Base-by-base conservation (phyloP, 306 rosid species). In the Castanopsis chinensis region DNA sequence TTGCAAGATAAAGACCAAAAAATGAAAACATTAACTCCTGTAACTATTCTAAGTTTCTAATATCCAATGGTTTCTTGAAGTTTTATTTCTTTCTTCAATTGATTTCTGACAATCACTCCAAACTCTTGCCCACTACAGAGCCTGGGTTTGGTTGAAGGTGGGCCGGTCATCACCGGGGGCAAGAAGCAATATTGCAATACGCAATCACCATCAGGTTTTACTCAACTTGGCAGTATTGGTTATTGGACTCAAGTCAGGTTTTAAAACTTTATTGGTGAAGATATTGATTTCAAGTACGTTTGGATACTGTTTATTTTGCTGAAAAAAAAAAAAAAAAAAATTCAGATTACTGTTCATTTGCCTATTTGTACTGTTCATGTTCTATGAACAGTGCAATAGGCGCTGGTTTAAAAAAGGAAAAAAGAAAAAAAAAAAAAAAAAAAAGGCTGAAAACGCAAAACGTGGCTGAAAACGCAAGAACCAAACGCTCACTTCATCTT, bases 1-100 rank as follows among this genome's bases (percentile, higher is more conserved):
- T 92, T 6, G 99, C 97, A 67, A 82, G 74, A 78, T 81, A 82
- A 89, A 21, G 51, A 13, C 64, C 4, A 49, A 49, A 13, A 49
- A 13, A 49, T 0, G 53, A 49, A 49, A 13, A 63, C 68, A 12
- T 4, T 58, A 6, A 4, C 30, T 58, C 67, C 2, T 23, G 67
- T 59, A 59, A 63, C 69, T 63, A 63, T 27, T 63, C 0, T 49
- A 49, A 49, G 53, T 49, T 49, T 49, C 53, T 28, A 28, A 28
- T 18, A 14, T 15, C 17, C 70, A 28, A 64, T 6, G 32, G 41
- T 25, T 15, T 67, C 20, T 4, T 35, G 1, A 19, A 7, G 10
- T 67, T 35, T 33, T 14, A 18, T 23, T 21, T 23, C 65, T 4
- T 59, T 59, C 32, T 59, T 35, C 51, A 19, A 67, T 19, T 35